Conservation (phyloP, 2,329 filamentous ascomycete genomes). For the Fusarium liriodendri region DNA sequence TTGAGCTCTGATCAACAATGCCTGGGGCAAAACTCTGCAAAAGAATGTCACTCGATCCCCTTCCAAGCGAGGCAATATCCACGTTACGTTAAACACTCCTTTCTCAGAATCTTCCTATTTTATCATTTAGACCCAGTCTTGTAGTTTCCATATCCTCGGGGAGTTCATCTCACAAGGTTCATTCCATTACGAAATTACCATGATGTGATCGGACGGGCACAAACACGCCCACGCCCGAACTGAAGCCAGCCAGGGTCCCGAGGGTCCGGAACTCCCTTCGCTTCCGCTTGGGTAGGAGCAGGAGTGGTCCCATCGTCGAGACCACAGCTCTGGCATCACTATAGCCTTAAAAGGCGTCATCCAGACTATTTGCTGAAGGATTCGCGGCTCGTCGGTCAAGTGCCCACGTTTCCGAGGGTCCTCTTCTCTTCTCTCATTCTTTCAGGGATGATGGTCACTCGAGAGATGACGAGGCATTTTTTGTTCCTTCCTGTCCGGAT, state of each 20-base stretch:
- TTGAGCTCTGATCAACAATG: background rate
- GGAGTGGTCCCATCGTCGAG: conserved; percentile 20
- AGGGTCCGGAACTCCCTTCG: conserved; percentile 10
- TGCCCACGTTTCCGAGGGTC: background rate
- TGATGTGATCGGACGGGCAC: conserved; percentile 9
- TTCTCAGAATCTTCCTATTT: background rate
- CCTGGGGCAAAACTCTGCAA: background rate
- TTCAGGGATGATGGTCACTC: background rate
- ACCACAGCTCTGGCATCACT: conserved; percentile 31
- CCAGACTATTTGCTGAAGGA: conserved; percentile 7
- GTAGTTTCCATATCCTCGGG: conserved; percentile 3
- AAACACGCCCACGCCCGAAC: background rate
- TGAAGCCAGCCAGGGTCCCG: conserved; percentile 1
- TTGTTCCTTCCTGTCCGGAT: background rate
- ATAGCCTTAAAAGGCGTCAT: conserved; percentile 35
- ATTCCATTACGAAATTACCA: background rate
- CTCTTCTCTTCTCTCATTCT: background rate
- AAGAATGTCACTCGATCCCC: conserved; percentile 5
- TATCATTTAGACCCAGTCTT: background rate
- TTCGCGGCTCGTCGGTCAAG: conserved; percentile 27
- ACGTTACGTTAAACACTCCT: background rate
- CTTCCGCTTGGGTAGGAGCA: background rate
- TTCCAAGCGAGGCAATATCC: background rate
- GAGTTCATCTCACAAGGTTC: conserved; percentile 15
- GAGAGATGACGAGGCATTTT: background rate